A percentile compares a stretch with the other conserved stretches of the same genome.
Evolutionary conservation across 2,329 filamentous ascomycete genomes (phyloP).

Genomic region (Nemania abortiva): DNA sequence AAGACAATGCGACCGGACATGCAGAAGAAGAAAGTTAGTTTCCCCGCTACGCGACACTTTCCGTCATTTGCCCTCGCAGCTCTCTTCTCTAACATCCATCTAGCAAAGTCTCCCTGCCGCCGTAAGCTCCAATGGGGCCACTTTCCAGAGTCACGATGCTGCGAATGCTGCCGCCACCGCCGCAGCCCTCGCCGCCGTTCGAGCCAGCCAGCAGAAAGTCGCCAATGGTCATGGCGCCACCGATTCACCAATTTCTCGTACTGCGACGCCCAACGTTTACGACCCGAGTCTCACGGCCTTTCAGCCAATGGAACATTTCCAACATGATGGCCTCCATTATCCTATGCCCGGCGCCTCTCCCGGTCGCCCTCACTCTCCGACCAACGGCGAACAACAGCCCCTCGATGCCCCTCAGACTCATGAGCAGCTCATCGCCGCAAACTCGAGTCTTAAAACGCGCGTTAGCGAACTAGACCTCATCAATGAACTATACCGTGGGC

Average conservation of each 20-base stretch:
- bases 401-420: slow-evolving; percentile 80
- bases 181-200: slow-evolving; percentile 63
- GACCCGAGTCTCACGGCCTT: slow-evolving; percentile 83
- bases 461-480: slow-evolving; percentile 97
- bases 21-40: slow-evolving; percentile 78
- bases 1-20: slow-evolving; percentile 86
- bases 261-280: slow-evolving; percentile 80
- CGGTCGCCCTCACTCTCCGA: slow-evolving; percentile 63
- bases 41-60: slow-evolving; percentile 24
- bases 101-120: slow-evolving; percentile 57
- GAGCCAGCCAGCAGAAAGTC: slow-evolving; percentile 73
- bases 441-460: slow-evolving; percentile 90
- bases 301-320: slow-evolving; percentile 79
- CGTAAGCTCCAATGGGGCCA: slow-evolving; percentile 73
- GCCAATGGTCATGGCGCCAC: slow-evolving; percentile 77
- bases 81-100: slow-evolving; percentile 34
- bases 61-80: background rate
- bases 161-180: slow-evolving; percentile 69
- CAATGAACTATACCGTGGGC: slow-evolving; percentile 82
- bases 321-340: slow-evolving; percentile 65
- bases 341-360: slow-evolving; percentile 64
- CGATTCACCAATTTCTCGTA: slow-evolving; percentile 83
- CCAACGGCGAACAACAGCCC: slow-evolving; percentile 70
- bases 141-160: slow-evolving; percentile 64
- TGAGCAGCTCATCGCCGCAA: slow-evolving; percentile 82